Percentiles rank a stretch among this genome's conserved stretches.
phyloP scores from a whole-genome alignment of 2,329 filamentous ascomycete genomes.

The Fusarium sp. region DNA sequence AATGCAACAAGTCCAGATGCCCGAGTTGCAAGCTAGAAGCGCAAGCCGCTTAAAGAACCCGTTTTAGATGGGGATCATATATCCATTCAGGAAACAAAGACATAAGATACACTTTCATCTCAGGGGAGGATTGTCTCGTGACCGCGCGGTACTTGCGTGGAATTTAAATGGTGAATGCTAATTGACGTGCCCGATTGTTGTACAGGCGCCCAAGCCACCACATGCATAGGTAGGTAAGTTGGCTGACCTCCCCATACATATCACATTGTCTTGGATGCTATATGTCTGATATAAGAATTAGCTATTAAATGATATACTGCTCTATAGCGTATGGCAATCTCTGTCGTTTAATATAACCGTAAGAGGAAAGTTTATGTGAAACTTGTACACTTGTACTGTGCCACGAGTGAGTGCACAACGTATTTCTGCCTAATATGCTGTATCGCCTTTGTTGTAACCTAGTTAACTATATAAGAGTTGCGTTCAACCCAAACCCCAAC shows the following conservation, averaged over 20 bases:
- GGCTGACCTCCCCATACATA: too few species aligned
- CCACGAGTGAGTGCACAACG: rapidly evolving
- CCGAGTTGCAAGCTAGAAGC: not conserved
- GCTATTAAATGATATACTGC: not conserved
- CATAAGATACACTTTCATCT: not conserved
- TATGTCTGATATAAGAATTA: too few species aligned
- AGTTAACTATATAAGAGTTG: not conserved
- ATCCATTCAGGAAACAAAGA: not conserved
- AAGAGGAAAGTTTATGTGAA: not conserved
- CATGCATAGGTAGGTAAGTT: too few species aligned
- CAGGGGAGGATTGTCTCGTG: too few species aligned
- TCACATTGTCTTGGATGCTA: too few species aligned
- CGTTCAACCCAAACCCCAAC: too few species aligned
- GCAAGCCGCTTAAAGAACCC: not conserved
- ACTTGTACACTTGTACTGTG: not conserved
- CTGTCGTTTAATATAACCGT: not conserved
- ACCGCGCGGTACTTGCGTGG: too few species aligned
- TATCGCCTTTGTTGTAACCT: not conserved
- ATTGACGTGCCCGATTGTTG: not conserved
- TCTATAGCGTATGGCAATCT: not conserved
- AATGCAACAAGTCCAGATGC: not conserved
- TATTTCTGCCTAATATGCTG: not conserved
- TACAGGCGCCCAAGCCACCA: too few species aligned
- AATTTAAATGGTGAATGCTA: too few species aligned
- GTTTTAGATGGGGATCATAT: not conserved